These are phyloP conservation scores for Pseudogymnoascus sp. DNA, from an alignment of 2,329 filamentous ascomycete genomes.

Conservation along the genomic window DNA sequence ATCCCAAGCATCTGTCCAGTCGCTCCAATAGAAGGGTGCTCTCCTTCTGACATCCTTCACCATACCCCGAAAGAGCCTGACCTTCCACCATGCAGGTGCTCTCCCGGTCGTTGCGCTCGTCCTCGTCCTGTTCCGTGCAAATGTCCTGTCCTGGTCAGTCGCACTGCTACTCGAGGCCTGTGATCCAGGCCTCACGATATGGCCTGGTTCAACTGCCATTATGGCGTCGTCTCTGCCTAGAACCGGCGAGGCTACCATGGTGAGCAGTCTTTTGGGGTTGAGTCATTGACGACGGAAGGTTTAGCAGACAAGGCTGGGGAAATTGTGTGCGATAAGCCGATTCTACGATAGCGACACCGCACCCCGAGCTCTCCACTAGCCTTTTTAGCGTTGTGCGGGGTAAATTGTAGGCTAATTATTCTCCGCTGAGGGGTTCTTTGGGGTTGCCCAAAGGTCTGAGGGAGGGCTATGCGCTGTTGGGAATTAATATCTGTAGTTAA, in stretches of 20 bases:
- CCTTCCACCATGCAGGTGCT: constrained; percentile 57
- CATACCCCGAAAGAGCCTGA: constrained; percentile 71
- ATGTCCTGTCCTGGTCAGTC: neutral
- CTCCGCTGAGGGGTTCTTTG: neutral
- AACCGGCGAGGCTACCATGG: neutral
- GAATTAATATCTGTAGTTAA: neutral
- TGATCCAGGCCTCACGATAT: neutral
- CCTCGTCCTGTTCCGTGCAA: neutral
- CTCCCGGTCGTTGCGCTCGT: neutral
- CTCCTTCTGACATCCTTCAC: constrained; percentile 66
- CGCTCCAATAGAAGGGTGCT: constrained; percentile 69
- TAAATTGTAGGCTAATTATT: neutral
- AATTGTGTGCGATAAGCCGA: neutral
- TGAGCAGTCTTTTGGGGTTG: neutral
- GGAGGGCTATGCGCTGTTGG: neutral
- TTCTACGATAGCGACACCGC: neutral
- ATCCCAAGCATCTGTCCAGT: constrained; percentile 83
- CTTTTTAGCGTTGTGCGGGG: constrained; percentile 2
- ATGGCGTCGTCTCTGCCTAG: neutral
- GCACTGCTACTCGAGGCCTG: neutral
- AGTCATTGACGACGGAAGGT: neutral
- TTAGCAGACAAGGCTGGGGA: neutral
- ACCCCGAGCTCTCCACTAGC: neutral
- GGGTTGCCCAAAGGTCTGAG: neutral
- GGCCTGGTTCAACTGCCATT: neutral